Base-by-base conservation (phyloP, 2,329 filamentous ascomycete genomes). In the Aspergillus puulaauensis region DNA sequence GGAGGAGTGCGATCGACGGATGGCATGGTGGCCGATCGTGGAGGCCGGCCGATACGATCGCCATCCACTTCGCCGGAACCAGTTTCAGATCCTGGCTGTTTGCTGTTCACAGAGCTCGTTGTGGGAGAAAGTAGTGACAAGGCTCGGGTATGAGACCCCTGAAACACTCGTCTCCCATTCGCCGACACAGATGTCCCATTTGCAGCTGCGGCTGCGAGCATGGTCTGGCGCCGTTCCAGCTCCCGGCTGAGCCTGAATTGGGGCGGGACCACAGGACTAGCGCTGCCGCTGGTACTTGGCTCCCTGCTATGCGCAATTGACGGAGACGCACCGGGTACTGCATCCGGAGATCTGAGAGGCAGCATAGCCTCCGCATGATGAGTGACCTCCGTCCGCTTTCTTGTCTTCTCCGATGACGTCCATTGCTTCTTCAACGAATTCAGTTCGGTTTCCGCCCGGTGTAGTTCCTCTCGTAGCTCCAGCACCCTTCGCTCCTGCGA, bases 401-500 rank as follows among this genome's bases (percentile, higher is more conserved):
- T 91, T 58, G 85, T 83, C 47, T 86, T 86, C 71, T 97, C 92
- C 60, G 92, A 86, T 14, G 81, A 77, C 2, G 90, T 85, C 88
- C 91, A 98, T 73, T 92, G 89, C 68, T 85, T 88, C 80, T 97
- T 98, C 61, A 99, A 80, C 43, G 80, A 83, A 47, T 80, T 79
- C 41, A 99, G 80, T 47, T 96, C 90, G 12, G 80, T 77, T 72
- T 99, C 93, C 6, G 95, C 93, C 59, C 87, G 88, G 23, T 81
- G 79, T n/a, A 99, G 80, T 74, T 98, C 93, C 73, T 99, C 95
- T 59, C 88, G 89, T 52, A 99, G 80, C 75, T 98, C 95, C 57
- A 99, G 78, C 2, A 99, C 93, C 64, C 86, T 87, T 57, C 95
- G 84, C 77, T 99, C 95, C 76, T 98, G 93, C 14, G 91, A 88